Evolutionary conservation across 257 asterid genomes (phyloP), one percentile per base, ranked within the genome.

Genomic region (Fraxinus anomala): DNA sequence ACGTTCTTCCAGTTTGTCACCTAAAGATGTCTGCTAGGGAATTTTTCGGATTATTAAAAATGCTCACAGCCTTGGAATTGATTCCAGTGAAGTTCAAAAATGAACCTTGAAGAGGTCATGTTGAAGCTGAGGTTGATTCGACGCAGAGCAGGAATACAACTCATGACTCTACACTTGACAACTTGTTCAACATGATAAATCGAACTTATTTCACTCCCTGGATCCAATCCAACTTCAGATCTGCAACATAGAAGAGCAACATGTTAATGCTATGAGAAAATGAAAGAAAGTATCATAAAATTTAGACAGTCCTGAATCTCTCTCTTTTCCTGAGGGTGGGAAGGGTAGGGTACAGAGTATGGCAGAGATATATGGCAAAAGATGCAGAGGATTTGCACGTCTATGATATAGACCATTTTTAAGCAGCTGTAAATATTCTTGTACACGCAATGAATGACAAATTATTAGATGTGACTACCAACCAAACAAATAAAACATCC

Each of bases 181-280:
- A 93, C 99, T 91, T 96, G 99, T 73, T 96, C 99, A 70, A 96
- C 94, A 86, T 93, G 96, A 86, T 91, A 93, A 88, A 87, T 80
- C 73, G 95, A 93, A 83, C 82, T 82, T 83, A 91, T 89, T 77
- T 92, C 97, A 89, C 80, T 76, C 67, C 90, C 97, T 9, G 96
- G 94, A 75, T 88, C 89, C 88, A 96, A 81, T 76, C 97, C 97
- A 83, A 96, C 97, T 89, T 93, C 98, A 79, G 94, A 96, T 82
- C 99, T 96, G 94, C 85, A 82, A 82, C 61, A 88, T 13, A 47
- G 61, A 82, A 75, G 51, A 70, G 39, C 17, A 36, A 72, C 31
- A 61, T 74, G 78, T 59, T 72, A 68, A 47, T 71, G 42, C 76
- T 56, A 77, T 23, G 44, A 44, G 42, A 47, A 71, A 23, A 68